phyloP scores from a whole-genome alignment of 1,284 basidiomycete genomes.

The Ceratobasidium sp. region DNA sequence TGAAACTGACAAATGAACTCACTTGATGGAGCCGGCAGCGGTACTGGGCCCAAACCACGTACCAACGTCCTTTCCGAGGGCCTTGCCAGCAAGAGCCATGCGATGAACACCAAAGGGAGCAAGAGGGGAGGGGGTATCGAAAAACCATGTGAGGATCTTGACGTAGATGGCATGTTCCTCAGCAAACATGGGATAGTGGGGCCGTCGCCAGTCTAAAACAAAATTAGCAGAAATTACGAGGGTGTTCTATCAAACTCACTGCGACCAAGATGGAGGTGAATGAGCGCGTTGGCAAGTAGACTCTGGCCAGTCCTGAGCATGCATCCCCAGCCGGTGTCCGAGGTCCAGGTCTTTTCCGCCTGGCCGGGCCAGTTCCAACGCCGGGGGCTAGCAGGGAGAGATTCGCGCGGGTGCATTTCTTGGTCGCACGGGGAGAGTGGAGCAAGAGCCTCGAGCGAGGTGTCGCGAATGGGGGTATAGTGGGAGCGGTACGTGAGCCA shows the following conservation, averaged over 20 bases:
- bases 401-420: slow-evolving; percentile 45
- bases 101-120: slow-evolving; percentile 95
- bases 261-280: slow-evolving; percentile 84
- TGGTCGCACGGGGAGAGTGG: slow-evolving; percentile 49
- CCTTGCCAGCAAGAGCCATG: slow-evolving; percentile 93
- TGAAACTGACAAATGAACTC: slow-evolving; percentile 48
- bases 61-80: slow-evolving; percentile 92
- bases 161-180: slow-evolving; percentile 74
- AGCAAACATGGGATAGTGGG: slow-evolving; percentile 58
- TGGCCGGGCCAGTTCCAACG: slow-evolving; percentile 57
- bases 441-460: slow-evolving; percentile 62
- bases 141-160: slow-evolving; percentile 90
- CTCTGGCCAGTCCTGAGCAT: slow-evolving; percentile 97
- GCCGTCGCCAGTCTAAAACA: slow-evolving; percentile 77
- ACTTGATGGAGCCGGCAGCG: slow-evolving; percentile 94
- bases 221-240: slow-evolving; percentile 13
- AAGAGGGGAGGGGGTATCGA: slow-evolving; percentile 87
- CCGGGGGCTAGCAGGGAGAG: slow-evolving; percentile 52
- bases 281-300: slow-evolving; percentile 85
- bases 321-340: slow-evolving; percentile 96
- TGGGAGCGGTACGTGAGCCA: slow-evolving; percentile 94
- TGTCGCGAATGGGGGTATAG: slow-evolving; percentile 81
- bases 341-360: slow-evolving; percentile 83
- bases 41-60: slow-evolving; percentile 99
- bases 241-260: slow-evolving; percentile 60